Base-by-base conservation (phyloP, 2,329 filamentous ascomycete genomes). In the Fusarium proliferatum region DNA sequence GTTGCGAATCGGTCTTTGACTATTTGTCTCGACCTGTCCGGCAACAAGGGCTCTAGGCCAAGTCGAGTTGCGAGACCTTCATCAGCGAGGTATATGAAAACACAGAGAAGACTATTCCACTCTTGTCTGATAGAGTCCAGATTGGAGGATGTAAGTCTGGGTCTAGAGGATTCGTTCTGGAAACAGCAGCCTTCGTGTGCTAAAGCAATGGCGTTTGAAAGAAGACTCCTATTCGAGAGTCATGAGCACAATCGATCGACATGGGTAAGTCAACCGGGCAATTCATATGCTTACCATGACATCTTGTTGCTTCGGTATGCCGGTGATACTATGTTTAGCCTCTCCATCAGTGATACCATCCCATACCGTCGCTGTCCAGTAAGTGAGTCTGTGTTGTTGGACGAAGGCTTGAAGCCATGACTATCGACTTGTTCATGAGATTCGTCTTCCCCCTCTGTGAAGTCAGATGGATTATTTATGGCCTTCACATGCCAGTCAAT, bases 281-380 rank as follows among this genome's bases (percentile, higher is more conserved):
- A 30, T 3, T 3, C 5, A 33, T n/a, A 33, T n/a, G 9, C 61
- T 33, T 48, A 69, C 70, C 65, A 73, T 33, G 71, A 72, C 69
- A 73, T 73, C 16, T 72, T 73, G 26, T 73, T 73, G 10, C 71
- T 73, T 5, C 65, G 69, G 43, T 72, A 72, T 23, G 71, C 71
- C 1, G 71, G 71, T 6, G 71, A 63, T 13, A 73, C 69, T 6
- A 73, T 73, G 3, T 73, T 64, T 2, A 69, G n/a, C 52, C 64
- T 73, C 21, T 72, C 71, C 69, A 72, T 73, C 6, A 73, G 30
- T 9, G 69, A 72, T 6, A 70, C 69, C 61, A 69, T 73, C 36
- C 71, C 61, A 45, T 72, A 73, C 1, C 56, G 58, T n/a, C 51
- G 61, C 15, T 69, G 62, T 6, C 65, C 65, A 19, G 55, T 64